Conservation (phyloP, 2,329 filamentous ascomycete species). For the Dactylellina drechsleri region DNA sequence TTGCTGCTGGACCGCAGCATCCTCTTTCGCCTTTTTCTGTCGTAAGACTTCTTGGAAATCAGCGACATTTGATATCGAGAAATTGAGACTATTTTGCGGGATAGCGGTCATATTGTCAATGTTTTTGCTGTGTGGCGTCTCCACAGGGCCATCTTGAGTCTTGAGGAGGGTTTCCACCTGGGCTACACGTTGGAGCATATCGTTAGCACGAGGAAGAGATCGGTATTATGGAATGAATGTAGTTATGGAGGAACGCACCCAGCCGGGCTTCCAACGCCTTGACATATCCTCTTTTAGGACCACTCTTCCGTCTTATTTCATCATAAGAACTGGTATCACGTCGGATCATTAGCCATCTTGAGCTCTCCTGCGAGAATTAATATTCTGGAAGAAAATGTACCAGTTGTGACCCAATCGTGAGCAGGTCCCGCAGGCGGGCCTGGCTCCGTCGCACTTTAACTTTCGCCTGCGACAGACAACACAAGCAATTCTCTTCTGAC, state of each 20-base stretch:
- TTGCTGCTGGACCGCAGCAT: neutral
- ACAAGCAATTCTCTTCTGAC: slow-evolving; percentile 93
- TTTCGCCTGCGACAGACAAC: slow-evolving; percentile 94
- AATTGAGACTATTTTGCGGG: slow-evolving; percentile 30
- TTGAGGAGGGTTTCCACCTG: slow-evolving; percentile 93
- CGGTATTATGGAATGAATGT: slow-evolving; percentile 28
- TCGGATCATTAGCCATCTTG: slow-evolving; percentile 14
- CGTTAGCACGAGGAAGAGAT: slow-evolving; percentile 55
- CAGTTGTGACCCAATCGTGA: slow-evolving; percentile 85
- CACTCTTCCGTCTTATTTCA: slow-evolving; percentile 91
- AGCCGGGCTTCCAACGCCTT: slow-evolving; percentile 92
- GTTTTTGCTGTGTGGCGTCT: slow-evolving; percentile 33
- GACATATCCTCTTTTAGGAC: slow-evolving; percentile 92
- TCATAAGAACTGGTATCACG: slow-evolving; percentile 73
- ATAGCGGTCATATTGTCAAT: slow-evolving; percentile 40
- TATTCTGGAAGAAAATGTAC: slow-evolving; percentile 39
- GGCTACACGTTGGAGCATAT: slow-evolving; percentile 66
- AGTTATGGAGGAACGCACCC: slow-evolving; percentile 69
- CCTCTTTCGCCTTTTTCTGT: slow-evolving; percentile 12
- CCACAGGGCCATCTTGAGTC: slow-evolving; percentile 70
- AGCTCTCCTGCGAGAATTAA: neutral
- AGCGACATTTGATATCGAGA: slow-evolving; percentile 36
- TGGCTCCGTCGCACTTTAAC: slow-evolving; percentile 84
- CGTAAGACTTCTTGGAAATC: slow-evolving; percentile 30
- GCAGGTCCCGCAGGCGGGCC: slow-evolving; percentile 88